These are phyloP conservation scores for Penicillium sp. DNA, from an alignment of 2,329 filamentous ascomycete genomes.

Conservation along the genomic window DNA sequence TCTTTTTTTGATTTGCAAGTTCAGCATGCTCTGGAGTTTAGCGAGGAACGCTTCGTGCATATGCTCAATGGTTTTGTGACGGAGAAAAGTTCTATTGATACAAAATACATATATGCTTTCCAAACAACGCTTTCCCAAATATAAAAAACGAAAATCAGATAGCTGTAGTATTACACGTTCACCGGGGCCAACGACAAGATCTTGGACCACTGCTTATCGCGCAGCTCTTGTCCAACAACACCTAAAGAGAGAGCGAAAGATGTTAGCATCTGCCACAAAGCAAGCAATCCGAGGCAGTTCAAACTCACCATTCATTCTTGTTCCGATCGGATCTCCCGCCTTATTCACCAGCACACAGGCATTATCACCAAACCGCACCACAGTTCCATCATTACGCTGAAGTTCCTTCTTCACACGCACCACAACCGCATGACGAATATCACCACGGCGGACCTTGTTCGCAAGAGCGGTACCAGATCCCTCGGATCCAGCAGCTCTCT, in stretches of 20 bases:
- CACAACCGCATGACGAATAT: constrained; percentile 93
- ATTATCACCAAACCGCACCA: constrained; percentile 95
- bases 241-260: constrained; percentile 45
- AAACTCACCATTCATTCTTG: constrained; percentile 72
- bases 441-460: constrained; percentile 93
- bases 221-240: constrained; percentile 84
- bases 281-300: not conserved
- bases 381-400: constrained; percentile 82
- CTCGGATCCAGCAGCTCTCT: constrained; percentile 73
- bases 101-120: constrained; percentile 32
- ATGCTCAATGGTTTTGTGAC: not conserved
- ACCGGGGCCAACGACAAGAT: constrained; percentile 92
- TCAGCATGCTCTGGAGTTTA: constrained; percentile 17
- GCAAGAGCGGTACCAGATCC: constrained; percentile 71
- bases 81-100: constrained; percentile 30
- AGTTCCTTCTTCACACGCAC: constrained; percentile 88
- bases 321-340: constrained; percentile 90
- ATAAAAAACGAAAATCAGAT: constrained; percentile 3
- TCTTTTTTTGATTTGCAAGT: constrained; percentile 11
- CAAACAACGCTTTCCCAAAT: constrained; percentile 27
- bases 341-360: constrained; percentile 98
- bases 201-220: constrained; percentile 96
- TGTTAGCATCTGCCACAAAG: not conserved
- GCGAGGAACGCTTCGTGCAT: constrained; percentile 1
- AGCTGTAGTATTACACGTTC: constrained; percentile 57